Percentiles rank a stretch among this genome's conserved stretches.
phyloP scores from a whole-genome alignment of 163 green algal genomes.

The Scenedesmus sp. region DNA sequence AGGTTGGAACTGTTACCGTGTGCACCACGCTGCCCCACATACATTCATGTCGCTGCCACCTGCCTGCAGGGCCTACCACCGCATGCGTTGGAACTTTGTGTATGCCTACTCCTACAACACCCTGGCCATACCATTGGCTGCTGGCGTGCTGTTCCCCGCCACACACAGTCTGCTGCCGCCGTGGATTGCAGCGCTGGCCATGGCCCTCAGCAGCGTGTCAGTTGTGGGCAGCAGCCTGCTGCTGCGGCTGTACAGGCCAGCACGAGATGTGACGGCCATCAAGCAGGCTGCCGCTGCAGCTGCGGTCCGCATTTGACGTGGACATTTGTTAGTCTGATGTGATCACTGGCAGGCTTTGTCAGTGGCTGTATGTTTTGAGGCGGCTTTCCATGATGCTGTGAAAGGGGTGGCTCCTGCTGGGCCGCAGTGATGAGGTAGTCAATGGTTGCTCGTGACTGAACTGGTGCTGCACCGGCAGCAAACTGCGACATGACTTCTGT shows the following conservation, averaged over 20 bases:
- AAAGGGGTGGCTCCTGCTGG: no score
- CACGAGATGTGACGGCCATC: background rate
- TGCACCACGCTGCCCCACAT: no score
- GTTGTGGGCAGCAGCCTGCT: conserved; percentile 91
- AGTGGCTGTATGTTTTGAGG: no score
- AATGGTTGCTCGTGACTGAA: no score
- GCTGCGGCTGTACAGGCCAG: conserved; percentile 82
- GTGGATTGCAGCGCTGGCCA: conserved; percentile 90
- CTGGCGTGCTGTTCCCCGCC: conserved; percentile 76
- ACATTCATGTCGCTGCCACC: background rate
- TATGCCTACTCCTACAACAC: conserved; percentile 97
- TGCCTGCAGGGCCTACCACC: conserved; percentile 77
- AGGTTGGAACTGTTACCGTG: no score
- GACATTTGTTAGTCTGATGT: background rate
- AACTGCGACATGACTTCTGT: no score
- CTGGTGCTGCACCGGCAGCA: no score
- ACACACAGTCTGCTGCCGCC: conserved; percentile 87
- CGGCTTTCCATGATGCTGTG: no score
- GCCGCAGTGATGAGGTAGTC: no score
- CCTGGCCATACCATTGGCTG: conserved; percentile 88
- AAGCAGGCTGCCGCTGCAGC: conserved; percentile 3
- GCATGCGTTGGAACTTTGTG: conserved; percentile 92
- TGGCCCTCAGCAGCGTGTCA: conserved; percentile 91
- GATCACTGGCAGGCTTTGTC: no score
- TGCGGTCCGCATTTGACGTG: background rate